A percentile compares a stretch with the other conserved stretches of the same genome.
These are phyloP conservation scores for Rhynchosporium graminicola DNA, from an alignment of 2,329 filamentous ascomycete genomes.

Conservation along the genomic window DNA sequence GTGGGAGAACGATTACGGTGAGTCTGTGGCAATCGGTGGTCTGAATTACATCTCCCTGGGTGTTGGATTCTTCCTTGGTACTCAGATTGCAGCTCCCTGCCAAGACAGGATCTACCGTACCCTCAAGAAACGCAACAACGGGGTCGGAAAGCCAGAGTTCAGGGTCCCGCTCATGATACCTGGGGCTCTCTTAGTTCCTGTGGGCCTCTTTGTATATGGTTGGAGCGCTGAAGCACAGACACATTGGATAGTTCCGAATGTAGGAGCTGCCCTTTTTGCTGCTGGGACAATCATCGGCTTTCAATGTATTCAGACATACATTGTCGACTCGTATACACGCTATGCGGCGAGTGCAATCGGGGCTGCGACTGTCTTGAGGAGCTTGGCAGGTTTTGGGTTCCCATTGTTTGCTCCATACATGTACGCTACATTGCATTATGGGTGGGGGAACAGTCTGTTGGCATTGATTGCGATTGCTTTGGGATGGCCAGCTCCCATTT, in stretches of 20 bases:
- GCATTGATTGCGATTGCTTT: slow-evolving; percentile 54
- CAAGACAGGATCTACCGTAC: slow-evolving; percentile 39
- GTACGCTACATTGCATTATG: slow-evolving; percentile 44
- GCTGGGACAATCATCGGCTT: slow-evolving; percentile 45
- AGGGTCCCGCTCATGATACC: slow-evolving; percentile 61
- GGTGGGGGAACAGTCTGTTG: slow-evolving; percentile 50
- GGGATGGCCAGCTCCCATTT: slow-evolving; percentile 51
- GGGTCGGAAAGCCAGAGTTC: slow-evolving; percentile 54
- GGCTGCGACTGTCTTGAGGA: slow-evolving; percentile 34
- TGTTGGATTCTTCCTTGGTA: slow-evolving; percentile 46
- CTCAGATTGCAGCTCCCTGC: slow-evolving; percentile 39
- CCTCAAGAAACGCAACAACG: slow-evolving; percentile 37
- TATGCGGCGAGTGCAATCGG: slow-evolving; percentile 47
- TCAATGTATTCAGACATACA: slow-evolving; percentile 48
- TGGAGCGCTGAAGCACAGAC: slow-evolving; percentile 54
- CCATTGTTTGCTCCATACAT: slow-evolving; percentile 38
- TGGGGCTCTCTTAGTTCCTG: slow-evolving; percentile 55
- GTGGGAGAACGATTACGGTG: slow-evolving; percentile 56
- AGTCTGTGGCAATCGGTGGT: slow-evolving; percentile 59
- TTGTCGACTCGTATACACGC: slow-evolving; percentile 51
- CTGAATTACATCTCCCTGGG: slow-evolving; percentile 54
- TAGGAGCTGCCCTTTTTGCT: slow-evolving; percentile 54
- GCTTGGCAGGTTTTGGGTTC: slow-evolving; percentile 37
- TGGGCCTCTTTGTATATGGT: slow-evolving; percentile 59
- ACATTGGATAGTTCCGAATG: slow-evolving; percentile 60